A percentile compares a stretch with the other conserved stretches of the same genome.
phyloP scores from a whole-genome alignment of 257 asterid species.

The Galeopsis tetrahit region DNA sequence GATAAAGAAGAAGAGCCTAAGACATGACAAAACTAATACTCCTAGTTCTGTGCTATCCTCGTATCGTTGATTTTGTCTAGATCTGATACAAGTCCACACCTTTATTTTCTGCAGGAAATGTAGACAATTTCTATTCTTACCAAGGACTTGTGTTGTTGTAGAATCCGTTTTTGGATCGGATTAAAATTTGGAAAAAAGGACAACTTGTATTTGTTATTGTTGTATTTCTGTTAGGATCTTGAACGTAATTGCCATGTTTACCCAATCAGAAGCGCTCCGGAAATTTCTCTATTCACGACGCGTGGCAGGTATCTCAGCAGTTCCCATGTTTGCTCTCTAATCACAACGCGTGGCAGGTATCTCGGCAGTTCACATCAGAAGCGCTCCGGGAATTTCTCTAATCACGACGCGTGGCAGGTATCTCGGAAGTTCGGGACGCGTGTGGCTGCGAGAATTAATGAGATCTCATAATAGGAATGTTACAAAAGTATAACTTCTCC shows the following conservation, averaged over 20 bases:
- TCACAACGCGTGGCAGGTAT: not conserved
- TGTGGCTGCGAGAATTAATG: not conserved
- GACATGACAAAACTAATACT: conserved; percentile 20
- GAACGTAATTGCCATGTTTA: not conserved
- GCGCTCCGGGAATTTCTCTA: not conserved
- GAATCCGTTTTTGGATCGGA: conserved; percentile 1
- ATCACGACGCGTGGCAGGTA: not conserved
- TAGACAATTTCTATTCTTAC: too few relatives aligned
- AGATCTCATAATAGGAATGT: not conserved
- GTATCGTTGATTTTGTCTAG: conserved; percentile 32
- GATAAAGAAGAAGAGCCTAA: conserved; percentile 48
- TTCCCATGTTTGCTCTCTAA: not conserved
- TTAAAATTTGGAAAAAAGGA: not conserved
- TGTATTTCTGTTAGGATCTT: not conserved
- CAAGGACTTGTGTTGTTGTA: conserved; percentile 6
- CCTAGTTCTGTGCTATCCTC: conserved; percentile 24
- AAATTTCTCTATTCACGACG: not conserved
- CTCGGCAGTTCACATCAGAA: too few relatives aligned
- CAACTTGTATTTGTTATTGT: not conserved
- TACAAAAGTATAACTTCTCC: not conserved
- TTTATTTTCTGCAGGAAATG: too few relatives aligned
- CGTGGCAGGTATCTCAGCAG: not conserved
- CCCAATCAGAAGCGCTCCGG: too few relatives aligned
- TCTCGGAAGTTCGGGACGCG: not conserved
- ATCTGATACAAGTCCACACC: not conserved